Base-by-base conservation (phyloP, 345 rosid genomes). In the Dovyalis caffra region DNA sequence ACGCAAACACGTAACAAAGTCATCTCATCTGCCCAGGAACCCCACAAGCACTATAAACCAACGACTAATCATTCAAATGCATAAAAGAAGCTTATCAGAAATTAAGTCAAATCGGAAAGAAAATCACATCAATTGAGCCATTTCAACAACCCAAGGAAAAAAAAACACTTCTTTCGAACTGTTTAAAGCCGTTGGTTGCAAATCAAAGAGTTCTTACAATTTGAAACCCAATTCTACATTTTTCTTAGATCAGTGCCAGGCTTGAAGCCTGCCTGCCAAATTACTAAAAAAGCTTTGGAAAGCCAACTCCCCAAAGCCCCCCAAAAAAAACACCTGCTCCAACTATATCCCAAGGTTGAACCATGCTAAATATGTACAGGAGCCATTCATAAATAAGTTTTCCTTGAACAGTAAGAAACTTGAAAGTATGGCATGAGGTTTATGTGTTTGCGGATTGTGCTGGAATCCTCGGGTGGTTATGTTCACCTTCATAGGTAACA, bases 401-500 rank as follows among this genome's bases (percentile, higher is more conserved):
- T 8, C 66, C 58, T 45, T n/a, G 56, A 74, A 71, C 71, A 74
- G 43, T n/a, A 57, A 65, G 11, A 65, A 70, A 40, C 80, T 79
- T 66, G 76, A 82, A 64, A 49, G 53, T 16, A 73, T 6, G 43
- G 70, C 34, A 26, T 6, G 43, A 69, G 34, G 73, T 51, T 83
- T 83, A 94, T 53, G 91, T 83, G 80, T 84, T 86, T 56, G 90
- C 80, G 32, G 95, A 84, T 73, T 92, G 95, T 25, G 97, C 78
- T 45, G 89, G 87, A 66, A 91, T 29, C 70, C 87, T 87, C 0
- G 89, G 86, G 61, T 95, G 99, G 88, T 85, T 95, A 77, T 95
- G 99, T 66, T 95, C 99, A 61, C 97, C 96, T 87, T 95, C 99
- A 37, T 95, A 95, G 31, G 99, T 95, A 32, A 95, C 96, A 67